Evolutionary conservation across 2,329 filamentous ascomycete species (phyloP).

Genomic region (Penicillium rolfsii): DNA sequence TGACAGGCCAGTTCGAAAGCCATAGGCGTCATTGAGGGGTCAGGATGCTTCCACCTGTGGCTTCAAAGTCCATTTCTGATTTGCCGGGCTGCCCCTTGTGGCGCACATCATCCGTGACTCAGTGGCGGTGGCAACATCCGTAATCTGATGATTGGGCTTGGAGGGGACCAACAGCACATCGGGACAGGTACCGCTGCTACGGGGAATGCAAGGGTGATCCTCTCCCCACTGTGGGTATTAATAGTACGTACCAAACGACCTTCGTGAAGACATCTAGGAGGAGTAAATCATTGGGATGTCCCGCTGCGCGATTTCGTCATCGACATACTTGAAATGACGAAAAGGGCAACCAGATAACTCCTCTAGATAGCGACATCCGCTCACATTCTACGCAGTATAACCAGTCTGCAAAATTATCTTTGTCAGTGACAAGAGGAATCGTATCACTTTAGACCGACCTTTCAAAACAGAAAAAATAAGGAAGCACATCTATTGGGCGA

Average conservation of each 20-base stretch:
- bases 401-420: neutral
- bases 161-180: conserved; percentile 2
- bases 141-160: neutral
- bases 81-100: neutral
- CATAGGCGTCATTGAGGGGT: conserved; percentile 2
- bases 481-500: too few species aligned
- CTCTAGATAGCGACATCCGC: neutral
- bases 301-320: neutral
- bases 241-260: neutral
- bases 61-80: neutral
- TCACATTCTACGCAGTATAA: too few species aligned
- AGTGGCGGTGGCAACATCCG: conserved; percentile 22
- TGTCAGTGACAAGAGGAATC: neutral
- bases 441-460: too few species aligned
- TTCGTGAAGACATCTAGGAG: neutral
- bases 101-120: conserved; percentile 8
- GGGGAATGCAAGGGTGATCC: neutral
- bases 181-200: neutral
- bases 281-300: neutral
- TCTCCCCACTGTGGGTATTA: neutral
- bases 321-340: neutral
- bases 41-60: neutral
- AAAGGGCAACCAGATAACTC: neutral
- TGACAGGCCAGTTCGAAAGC: neutral
- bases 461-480: too few species aligned